phyloP scores from a whole-genome alignment of 2,329 filamentous ascomycete species.

The Arachnomyces sp. region DNA sequence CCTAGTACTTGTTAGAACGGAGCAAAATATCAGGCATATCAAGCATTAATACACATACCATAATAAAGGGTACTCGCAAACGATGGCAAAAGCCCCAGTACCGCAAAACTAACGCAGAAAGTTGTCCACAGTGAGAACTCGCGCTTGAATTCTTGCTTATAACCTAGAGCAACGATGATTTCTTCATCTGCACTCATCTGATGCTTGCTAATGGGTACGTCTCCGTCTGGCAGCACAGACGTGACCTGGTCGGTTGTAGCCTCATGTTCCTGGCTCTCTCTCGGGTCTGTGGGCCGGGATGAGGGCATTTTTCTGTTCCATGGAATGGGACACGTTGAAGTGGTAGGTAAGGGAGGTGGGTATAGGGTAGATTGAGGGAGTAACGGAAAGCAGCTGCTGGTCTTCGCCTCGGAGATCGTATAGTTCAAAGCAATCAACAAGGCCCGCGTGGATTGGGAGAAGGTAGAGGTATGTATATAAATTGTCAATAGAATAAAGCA shows the following conservation, averaged over 20 bases:
- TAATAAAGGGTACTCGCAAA: conserved; percentile 65
- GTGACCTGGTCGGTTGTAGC: conserved; percentile 22
- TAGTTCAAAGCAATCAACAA: no score
- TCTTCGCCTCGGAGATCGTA: no score
- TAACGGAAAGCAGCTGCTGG: no score
- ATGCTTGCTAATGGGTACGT: conserved; percentile 28
- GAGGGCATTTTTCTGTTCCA: no score
- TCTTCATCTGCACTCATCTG: conserved; percentile 33
- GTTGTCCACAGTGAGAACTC: conserved; percentile 68
- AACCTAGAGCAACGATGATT: conserved; percentile 38
- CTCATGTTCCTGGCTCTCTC: no score
- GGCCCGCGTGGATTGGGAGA: no score
- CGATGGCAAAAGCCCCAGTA: conserved; percentile 61
- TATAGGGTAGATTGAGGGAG: no score
- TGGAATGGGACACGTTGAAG: no score
- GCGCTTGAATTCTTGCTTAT: conserved; percentile 57
- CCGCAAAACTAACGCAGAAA: conserved; percentile 66
- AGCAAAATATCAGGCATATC: conserved; percentile 4
- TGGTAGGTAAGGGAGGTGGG: no score
- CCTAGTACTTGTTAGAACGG: conserved; percentile 17
- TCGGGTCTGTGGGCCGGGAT: no score
- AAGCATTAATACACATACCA: conserved; percentile 41
- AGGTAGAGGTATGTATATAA: no score
- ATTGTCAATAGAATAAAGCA: no score
- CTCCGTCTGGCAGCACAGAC: conserved; percentile 28